phyloP scores from a whole-genome alignment of 345 rosid genomes.

The Moringa oleifera region DNA sequence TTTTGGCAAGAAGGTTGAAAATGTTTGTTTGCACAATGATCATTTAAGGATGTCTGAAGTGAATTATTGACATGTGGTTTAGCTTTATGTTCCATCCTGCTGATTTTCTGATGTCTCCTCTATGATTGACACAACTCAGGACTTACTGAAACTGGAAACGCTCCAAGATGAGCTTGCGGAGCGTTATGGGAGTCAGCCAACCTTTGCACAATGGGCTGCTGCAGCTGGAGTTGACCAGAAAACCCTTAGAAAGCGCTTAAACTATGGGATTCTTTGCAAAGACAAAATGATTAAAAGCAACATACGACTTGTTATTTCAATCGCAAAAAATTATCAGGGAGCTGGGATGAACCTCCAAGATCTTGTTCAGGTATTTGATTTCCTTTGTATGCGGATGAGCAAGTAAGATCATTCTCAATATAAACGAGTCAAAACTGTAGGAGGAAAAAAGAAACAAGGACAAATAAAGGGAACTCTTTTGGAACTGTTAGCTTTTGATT shows the following conservation, averaged over 20 bases:
- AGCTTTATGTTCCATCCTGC: background rate
- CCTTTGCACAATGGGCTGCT: conserved; percentile 85
- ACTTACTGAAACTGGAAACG: conserved; percentile 75
- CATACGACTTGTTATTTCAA: conserved; percentile 90
- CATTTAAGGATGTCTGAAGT: background rate
- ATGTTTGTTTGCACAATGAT: background rate
- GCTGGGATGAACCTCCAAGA: conserved; percentile 91
- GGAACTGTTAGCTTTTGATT: background rate
- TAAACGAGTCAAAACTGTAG: background rate
- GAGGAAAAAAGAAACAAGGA: background rate
- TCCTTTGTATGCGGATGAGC: conserved; percentile 1
- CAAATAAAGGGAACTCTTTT: background rate
- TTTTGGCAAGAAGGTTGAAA: background rate
- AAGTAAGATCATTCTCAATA: background rate
- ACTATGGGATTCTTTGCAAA: conserved; percentile 66
- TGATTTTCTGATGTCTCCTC: conserved; percentile 14
- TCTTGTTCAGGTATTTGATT: conserved; percentile 76
- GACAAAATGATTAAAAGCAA: conserved; percentile 95
- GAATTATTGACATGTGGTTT: background rate
- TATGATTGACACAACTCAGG: conserved; percentile 33
- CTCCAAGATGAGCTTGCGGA: conserved; percentile 66
- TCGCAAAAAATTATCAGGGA: conserved; percentile 88
- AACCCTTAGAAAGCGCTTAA: conserved; percentile 64
- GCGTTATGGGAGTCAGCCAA: conserved; percentile 67
- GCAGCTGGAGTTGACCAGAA: conserved; percentile 79